Conservation (phyloP, 371 early-diverging fungal species). For the Rhizoclosmatium hyalinum region DNA sequence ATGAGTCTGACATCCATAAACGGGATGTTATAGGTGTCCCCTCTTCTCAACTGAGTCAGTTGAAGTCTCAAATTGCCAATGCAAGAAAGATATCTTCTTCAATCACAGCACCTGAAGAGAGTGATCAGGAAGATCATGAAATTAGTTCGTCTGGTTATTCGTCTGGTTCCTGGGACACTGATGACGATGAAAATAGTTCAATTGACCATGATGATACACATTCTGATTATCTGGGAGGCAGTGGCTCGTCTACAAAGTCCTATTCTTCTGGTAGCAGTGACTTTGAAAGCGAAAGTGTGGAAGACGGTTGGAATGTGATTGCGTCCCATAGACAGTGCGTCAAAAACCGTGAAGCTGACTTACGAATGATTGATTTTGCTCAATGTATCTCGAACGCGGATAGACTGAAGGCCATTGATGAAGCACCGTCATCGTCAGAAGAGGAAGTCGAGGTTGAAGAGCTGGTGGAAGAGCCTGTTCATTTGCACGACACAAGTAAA, state of each 20-base stretch:
- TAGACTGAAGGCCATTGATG: conserved; percentile 26
- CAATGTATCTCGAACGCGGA: conserved; percentile 67
- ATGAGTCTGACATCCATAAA: neutral
- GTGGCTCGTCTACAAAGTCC: neutral
- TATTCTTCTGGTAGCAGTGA: conserved; percentile 21
- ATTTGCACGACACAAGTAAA: too few species aligned
- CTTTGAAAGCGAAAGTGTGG: conserved; percentile 13
- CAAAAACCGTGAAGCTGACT: conserved; percentile 42
- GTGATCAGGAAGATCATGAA: neutral
- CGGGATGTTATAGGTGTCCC: neutral
- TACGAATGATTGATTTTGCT: conserved; percentile 95
- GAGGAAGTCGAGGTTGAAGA: conserved; percentile 22
- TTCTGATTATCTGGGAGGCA: neutral
- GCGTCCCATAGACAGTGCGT: conserved; percentile 32
- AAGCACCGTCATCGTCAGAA: conserved; percentile 24
- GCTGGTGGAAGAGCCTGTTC: neutral
- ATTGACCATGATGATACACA: neutral
- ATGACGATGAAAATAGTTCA: neutral
- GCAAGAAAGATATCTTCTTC: conserved; percentile 27
- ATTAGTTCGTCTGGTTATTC: conserved; percentile 11
- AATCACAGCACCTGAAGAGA: conserved; percentile 6
- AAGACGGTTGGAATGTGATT: conserved; percentile 21
- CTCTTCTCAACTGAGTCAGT: neutral
- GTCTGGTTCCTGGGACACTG: conserved; percentile 18
- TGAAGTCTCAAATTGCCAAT: conserved; percentile 3